These are phyloP conservation scores for Chlamydomonas asymmetrica DNA, from an alignment of 139 green algal genomes.

Conservation along the genomic window DNA sequence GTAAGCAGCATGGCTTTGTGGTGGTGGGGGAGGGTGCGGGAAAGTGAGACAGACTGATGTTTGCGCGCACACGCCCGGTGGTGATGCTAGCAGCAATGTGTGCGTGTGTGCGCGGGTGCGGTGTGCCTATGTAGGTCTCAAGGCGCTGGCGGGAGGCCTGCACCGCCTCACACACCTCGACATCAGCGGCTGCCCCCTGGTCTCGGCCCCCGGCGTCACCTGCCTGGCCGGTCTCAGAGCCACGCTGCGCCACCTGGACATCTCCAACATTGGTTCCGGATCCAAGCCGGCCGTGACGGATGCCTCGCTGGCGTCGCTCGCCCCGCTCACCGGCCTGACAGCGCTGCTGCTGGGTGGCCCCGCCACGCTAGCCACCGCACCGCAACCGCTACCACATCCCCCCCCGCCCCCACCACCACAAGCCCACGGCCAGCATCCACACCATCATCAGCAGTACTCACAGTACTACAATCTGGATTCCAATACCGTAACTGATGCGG, in stretches of 20 bases:
- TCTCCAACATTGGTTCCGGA: conserved; percentile 39
- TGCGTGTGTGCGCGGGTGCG: no score
- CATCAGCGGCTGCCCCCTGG: conserved; percentile 57
- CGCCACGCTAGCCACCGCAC: conserved; percentile 5
- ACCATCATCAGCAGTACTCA: background rate
- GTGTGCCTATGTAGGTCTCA: no score
- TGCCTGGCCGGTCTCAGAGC: conserved; percentile 32
- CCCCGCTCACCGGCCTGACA: conserved; percentile 18
- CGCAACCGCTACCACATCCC: background rate
- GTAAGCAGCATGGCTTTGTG: no score
- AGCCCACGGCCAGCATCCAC: background rate
- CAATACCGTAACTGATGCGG: no score
- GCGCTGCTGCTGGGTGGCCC: background rate
- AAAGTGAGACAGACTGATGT: no score
- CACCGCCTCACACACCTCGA: conserved; percentile 41
- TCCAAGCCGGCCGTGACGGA: conserved; percentile 41
- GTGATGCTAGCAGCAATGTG: no score
- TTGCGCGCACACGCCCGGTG: no score
- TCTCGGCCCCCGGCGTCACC: conserved; percentile 41
- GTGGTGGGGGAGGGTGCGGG: no score
- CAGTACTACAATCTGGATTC: no score
- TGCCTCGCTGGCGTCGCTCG: conserved; percentile 22
- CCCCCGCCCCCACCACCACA: no score
- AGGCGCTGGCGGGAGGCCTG: conserved; percentile 21
- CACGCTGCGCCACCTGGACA: conserved; percentile 26